These are phyloP conservation scores for Xylaria sp. DNA, from an alignment of 2,329 filamentous ascomycete genomes.

Conservation along the genomic window DNA sequence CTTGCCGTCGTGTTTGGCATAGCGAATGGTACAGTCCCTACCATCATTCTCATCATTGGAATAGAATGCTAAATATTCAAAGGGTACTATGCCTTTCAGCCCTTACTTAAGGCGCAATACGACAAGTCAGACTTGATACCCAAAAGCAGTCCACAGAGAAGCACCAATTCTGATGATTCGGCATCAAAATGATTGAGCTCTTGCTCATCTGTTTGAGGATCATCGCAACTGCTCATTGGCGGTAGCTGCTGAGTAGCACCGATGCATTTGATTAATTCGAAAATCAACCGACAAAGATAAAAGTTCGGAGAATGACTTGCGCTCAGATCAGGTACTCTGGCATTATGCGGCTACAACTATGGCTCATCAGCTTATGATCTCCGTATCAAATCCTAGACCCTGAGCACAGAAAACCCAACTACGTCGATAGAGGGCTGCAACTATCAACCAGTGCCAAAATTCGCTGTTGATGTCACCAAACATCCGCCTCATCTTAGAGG, in stretches of 20 bases:
- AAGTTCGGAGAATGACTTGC: neutral
- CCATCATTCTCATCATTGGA: neutral
- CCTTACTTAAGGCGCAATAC: slow-evolving; percentile 32
- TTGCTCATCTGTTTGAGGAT: neutral
- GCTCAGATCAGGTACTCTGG: neutral
- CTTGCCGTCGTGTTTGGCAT: slow-evolving; percentile 42
- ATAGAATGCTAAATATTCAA: slow-evolving; percentile 2
- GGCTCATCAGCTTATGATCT: no score
- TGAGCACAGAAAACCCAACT: no score
- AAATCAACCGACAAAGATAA: neutral
- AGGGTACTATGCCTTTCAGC: slow-evolving; percentile 38
- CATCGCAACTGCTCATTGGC: neutral
- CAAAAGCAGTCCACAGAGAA: slow-evolving; percentile 10
- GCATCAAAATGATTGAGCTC: slow-evolving; percentile 15
- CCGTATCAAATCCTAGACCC: no score
- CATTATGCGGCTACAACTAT: no score
- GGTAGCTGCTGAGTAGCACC: neutral
- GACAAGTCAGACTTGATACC: slow-evolving; percentile 7
- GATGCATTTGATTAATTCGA: neutral
- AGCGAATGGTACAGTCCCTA: slow-evolving; percentile 39
- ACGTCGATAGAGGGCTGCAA: no score
- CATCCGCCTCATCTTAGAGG: neutral
- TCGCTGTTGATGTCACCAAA: no score
- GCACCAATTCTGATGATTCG: neutral
- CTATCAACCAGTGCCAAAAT: no score